Conservation (phyloP, 345 rosid genomes). For the Ricinus communis region DNA sequence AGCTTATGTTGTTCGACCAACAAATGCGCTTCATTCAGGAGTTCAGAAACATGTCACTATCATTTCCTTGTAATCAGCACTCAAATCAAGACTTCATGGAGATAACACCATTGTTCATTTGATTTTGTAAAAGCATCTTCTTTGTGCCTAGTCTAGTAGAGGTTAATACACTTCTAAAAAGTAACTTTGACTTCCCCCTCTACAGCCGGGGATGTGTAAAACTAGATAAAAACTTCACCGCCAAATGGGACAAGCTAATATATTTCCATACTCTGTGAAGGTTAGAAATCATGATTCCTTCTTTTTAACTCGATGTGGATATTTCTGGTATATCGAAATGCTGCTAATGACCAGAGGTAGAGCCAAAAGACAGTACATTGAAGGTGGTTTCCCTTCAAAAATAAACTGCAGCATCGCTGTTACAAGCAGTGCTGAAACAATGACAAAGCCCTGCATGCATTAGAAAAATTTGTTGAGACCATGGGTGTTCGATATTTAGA, state of each 20-base stretch:
- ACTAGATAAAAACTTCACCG: neutral
- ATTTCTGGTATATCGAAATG: slow-evolving; percentile 85
- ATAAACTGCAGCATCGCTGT: slow-evolving; percentile 87
- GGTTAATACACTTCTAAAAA: neutral
- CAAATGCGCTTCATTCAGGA: neutral
- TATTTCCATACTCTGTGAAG: neutral
- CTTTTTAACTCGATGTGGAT: slow-evolving; percentile 66
- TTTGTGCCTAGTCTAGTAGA: neutral
- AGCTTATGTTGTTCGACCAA: no score
- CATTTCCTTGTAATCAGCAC: neutral
- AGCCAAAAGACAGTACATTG: slow-evolving; percentile 65
- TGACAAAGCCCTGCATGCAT: slow-evolving; percentile 80
- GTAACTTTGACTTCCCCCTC: neutral
- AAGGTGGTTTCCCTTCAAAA: slow-evolving; percentile 90
- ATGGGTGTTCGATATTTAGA: neutral
- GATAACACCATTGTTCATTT: neutral
- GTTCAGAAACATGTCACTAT: no score
- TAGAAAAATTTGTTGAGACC: neutral
- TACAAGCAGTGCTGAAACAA: slow-evolving; percentile 89
- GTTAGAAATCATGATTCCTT: slow-evolving; percentile 54
- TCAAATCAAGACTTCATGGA: neutral
- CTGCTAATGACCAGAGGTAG: slow-evolving; percentile 83
- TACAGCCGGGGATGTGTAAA: neutral
- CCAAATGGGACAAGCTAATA: neutral
- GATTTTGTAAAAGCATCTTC: neutral